These are phyloP conservation scores for Immersiella caudata DNA, from an alignment of 495 filamentous ascomycete species.

Conservation along the genomic window DNA sequence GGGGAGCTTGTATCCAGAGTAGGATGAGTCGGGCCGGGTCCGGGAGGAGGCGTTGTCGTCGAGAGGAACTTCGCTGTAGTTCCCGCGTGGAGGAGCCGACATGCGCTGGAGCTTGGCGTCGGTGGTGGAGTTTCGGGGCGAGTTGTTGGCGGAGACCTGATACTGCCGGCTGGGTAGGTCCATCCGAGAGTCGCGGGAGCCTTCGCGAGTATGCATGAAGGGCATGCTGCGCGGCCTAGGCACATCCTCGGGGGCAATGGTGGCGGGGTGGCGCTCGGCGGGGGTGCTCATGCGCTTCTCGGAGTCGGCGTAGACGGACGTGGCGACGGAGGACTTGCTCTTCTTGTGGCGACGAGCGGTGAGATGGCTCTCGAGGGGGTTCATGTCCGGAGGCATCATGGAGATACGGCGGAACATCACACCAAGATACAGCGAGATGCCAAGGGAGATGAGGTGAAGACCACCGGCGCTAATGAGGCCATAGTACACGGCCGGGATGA, in stretches of 20 bases:
- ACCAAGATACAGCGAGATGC: slow-evolving; percentile 69
- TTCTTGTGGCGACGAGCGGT: slow-evolving; percentile 76
- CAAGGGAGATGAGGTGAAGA: slow-evolving; percentile 70
- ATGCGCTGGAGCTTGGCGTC: slow-evolving; percentile 47
- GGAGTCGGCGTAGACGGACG: slow-evolving; percentile 43
- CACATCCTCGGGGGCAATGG: slow-evolving; percentile 55
- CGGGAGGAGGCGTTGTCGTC: slow-evolving; percentile 31
- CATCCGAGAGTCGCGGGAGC: slow-evolving; percentile 57
- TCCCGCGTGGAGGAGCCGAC: slow-evolving; percentile 39
- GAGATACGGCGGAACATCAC: slow-evolving; percentile 79
- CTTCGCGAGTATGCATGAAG: slow-evolving; percentile 72
- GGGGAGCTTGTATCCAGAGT: slow-evolving; percentile 10
- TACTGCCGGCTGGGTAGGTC: slow-evolving; percentile 57
- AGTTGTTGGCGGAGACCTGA: slow-evolving; percentile 46
- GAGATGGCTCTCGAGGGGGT: slow-evolving; percentile 82
- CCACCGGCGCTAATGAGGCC: slow-evolving; percentile 61
- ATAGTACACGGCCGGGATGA: slow-evolving; percentile 67
- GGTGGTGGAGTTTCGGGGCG: slow-evolving; percentile 49
- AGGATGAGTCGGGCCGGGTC: slow-evolving; percentile 31
- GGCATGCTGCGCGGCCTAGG: slow-evolving; percentile 64
- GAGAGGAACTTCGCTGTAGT: slow-evolving; percentile 44
- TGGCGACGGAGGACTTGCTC: slow-evolving; percentile 70
- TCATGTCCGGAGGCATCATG: slow-evolving; percentile 84
- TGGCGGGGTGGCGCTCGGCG: slow-evolving; percentile 44
- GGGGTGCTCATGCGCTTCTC: slow-evolving; percentile 56